Evolutionary conservation across 2,329 filamentous ascomycete genomes (phyloP), one percentile per base, ranked within the genome.

Genomic region (Sphaerulina vaccinii): DNA sequence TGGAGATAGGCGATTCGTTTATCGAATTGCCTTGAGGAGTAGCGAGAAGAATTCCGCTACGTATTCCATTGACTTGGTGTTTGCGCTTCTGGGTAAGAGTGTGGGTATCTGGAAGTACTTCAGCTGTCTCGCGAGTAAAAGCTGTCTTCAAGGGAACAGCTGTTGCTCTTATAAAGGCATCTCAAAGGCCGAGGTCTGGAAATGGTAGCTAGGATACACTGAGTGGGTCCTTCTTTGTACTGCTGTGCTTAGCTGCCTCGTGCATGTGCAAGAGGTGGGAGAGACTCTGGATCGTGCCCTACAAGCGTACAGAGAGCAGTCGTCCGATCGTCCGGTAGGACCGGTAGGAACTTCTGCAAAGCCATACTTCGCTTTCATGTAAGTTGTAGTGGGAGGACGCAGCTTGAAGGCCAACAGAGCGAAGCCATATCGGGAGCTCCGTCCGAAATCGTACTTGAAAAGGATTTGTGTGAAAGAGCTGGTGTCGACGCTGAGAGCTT

Each of bases 1-100:
- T n/a, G n/a, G n/a, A n/a, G n/a, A n/a, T n/a, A n/a, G n/a, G 11
- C 19, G 15, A 16, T 6, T 18, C 13, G 36, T 10, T 49, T 49
- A 54, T 39, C 51, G 51, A 41, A 54, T 54, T 27, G 51, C 51
- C 42, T 54, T 54, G 45, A 54, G 51, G 24, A 54, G 35, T 10
- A 54, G 51, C 45, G 45, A 49, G 51, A 54, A 54, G 51, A 54
- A 54, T 23, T 54, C 45, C 15, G 51, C 45, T 22, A 49, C 51
- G 37, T 49, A 49, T 35, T 49, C 51, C 51, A 54, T 54, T 38
- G 40, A 37, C 51, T 38, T 36, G 27, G 16, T 19, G 37, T 35
- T 15, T 18, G 35, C 21, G 22, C 32, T 19, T 23, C 23, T 39
- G 16, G 43, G 15, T 8, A 6, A n/a, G 7, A 21, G 23, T 41